phyloP scores from a whole-genome alignment of 1,284 basidiomycete genomes.

The Rhodotorula sp. region DNA sequence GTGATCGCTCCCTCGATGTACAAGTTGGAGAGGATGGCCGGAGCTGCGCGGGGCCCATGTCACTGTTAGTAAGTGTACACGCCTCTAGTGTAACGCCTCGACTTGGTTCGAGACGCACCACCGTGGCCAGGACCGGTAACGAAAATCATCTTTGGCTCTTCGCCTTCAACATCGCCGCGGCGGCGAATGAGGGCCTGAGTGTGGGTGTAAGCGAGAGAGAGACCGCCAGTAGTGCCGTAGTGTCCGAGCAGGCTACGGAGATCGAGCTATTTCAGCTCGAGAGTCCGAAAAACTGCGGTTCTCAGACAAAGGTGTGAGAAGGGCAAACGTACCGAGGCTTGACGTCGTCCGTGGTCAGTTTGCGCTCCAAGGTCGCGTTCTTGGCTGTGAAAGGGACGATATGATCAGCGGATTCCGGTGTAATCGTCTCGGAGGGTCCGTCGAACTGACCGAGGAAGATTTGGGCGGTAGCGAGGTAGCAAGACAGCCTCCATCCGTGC shows the following conservation, averaged over 20 bases:
- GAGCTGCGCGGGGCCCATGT: conserved; percentile 53
- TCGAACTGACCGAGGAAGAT: conserved; percentile 63
- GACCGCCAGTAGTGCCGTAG: conserved; percentile 61
- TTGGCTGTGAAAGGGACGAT: conserved; percentile 45
- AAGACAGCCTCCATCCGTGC: conserved; percentile 51
- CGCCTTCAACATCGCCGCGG: conserved; percentile 34
- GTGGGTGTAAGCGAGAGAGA: conserved; percentile 75
- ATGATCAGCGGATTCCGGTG: background rate
- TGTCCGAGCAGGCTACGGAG: conserved; percentile 60
- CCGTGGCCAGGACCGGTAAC: conserved; percentile 46
- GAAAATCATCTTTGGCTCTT: conserved; percentile 41
- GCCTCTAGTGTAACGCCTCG: no score
- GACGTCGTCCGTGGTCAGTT: conserved; percentile 43
- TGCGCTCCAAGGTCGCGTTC: conserved; percentile 58
- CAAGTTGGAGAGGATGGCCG: conserved; percentile 71
- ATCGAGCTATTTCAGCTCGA: background rate
- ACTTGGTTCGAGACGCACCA: conserved; percentile 15
- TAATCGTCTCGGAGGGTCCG: background rate
- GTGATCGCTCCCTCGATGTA: conserved; percentile 78
- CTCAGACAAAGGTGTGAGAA: background rate
- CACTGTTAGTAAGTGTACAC: no score
- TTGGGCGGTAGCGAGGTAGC: conserved; percentile 49
- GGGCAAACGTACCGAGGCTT: conserved; percentile 35
- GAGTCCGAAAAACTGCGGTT: no score
- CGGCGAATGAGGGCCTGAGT: conserved; percentile 65